Base-by-base conservation (phyloP, 108 stramenopile genomes). In the Cyclotella choctawhatcheeana region DNA sequence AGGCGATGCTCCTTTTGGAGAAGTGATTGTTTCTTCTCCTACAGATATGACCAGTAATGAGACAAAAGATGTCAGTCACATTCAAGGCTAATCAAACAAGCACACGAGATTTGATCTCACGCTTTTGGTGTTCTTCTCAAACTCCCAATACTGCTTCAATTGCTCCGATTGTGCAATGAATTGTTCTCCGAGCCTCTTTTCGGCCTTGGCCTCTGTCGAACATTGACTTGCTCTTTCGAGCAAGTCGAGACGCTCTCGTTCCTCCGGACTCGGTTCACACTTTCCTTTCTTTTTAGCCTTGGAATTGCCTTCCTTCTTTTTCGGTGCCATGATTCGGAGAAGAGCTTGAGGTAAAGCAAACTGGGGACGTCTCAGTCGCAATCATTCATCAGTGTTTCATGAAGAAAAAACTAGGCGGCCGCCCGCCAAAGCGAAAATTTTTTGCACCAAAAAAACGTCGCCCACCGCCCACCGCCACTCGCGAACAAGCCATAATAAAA, bases 1-100 rank as follows among this genome's bases (percentile, higher is more conserved):
- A 79, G 37, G 8, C 70, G 77, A 43, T 79, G 70, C 44, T 79
- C 70, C 27, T 79, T 79, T 54, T 71, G 69, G 10, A 65, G 64
- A 8, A 79, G 58, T n/a, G 10, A 5, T 13, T 33, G 77, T 45
- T 45, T 65, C 63, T 64, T 67, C 24, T 71, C 48, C 58, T 64
- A 32, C n/a, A n/a, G n/a, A n/a, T n/a, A n/a, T n/a, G n/a, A n/a
- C n/a, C n/a, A n/a, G n/a, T n/a, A n/a, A n/a, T n/a, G n/a, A n/a
- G n/a, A n/a, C n/a, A n/a, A n/a, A n/a, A 2, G 29, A 17, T 34
- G 30, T 35, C 33, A 33, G 37, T 21, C 5, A 33, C 31, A 5
- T 22, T 52, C 22, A 18, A 52, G 5, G 22, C 6, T 24, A 24
- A 13, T 22, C n/a, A n/a, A 56, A 12, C 27, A 5, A 56, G 14